These are phyloP conservation scores for Colletotrichum viniferum DNA, from an alignment of 2,329 filamentous ascomycete genomes.

Conservation along the genomic window DNA sequence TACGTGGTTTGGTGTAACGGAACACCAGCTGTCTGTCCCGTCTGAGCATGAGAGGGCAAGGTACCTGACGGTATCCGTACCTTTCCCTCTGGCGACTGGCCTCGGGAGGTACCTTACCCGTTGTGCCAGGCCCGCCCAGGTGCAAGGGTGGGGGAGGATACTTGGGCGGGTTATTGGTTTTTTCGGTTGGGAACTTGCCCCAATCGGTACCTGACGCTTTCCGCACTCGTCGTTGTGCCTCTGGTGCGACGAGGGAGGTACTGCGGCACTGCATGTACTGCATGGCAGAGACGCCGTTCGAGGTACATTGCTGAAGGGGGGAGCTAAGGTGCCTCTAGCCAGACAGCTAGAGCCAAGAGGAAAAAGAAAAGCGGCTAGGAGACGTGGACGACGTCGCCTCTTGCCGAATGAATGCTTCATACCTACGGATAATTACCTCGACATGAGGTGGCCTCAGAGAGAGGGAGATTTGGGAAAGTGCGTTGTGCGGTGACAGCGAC, in stretches of 20 bases:
- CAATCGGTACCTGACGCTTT: neutral
- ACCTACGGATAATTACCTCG: neutral
- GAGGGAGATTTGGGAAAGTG: neutral
- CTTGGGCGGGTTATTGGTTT: neutral
- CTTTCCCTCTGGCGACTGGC: neutral
- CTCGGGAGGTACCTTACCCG: neutral
- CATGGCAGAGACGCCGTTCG: neutral
- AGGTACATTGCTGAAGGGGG: neutral
- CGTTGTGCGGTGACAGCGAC: neutral
- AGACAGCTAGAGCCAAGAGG: neutral
- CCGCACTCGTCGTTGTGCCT: conserved; percentile 1
- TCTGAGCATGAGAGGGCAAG: neutral
- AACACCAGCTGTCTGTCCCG: neutral
- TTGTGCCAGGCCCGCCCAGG: neutral
- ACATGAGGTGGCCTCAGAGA: neutral
- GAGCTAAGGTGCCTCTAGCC: neutral
- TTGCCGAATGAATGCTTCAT: neutral
- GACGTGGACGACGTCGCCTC: neutral
- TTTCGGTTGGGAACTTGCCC: conserved; percentile 3
- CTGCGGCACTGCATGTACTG: neutral
- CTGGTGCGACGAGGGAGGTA: neutral
- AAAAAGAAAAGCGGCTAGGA: neutral
- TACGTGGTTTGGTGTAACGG: conserved; percentile 8
- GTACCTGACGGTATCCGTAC: neutral
- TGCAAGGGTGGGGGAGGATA: neutral